A percentile compares a stretch with the other conserved stretches of the same genome.
Conservation (phyloP, 2,329 filamentous ascomycete species). For the Talaromyces islandicus region DNA sequence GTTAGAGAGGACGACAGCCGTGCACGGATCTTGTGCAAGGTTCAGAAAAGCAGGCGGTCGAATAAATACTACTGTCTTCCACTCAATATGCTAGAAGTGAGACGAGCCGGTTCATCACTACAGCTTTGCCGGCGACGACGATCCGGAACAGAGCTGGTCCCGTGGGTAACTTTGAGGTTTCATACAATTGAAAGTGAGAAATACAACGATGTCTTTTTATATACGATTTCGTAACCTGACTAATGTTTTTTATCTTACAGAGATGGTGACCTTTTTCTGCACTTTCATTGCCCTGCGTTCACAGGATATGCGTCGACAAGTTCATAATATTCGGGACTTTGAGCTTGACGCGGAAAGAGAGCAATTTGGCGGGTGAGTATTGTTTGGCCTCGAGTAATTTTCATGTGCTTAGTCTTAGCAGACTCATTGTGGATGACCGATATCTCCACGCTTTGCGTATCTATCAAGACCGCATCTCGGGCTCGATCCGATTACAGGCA, state of each 20-base stretch:
- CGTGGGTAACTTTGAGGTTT: conserved; percentile 53
- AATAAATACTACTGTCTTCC: conserved; percentile 46
- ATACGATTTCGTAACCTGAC: no score
- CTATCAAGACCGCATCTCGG: conserved; percentile 46
- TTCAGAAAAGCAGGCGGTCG: conserved; percentile 32
- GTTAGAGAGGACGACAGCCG: conserved; percentile 46
- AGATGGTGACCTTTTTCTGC: conserved; percentile 53
- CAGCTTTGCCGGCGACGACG: conserved; percentile 32
- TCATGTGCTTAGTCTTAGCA: conserved; percentile 15
- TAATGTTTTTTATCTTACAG: conserved; percentile 22
- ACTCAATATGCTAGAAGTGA: conserved; percentile 40
- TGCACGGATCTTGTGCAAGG: conserved; percentile 49
- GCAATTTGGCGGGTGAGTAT: conserved; percentile 44
- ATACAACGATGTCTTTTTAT: background rate
- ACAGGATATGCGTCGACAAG: conserved; percentile 43
- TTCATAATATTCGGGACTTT: conserved; percentile 40
- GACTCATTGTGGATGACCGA: conserved; percentile 47
- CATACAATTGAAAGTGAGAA: conserved; percentile 47
- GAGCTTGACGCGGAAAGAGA: conserved; percentile 45
- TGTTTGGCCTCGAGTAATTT: background rate
- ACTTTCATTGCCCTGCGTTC: conserved; percentile 53
- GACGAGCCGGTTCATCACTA: conserved; percentile 32
- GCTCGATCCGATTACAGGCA: conserved; percentile 52
- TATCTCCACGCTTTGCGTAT: conserved; percentile 52
- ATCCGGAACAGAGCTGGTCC: conserved; percentile 34